A percentile compares a stretch with the other conserved stretches of the same genome.
Conservation (phyloP, 169 alveolate species). For the Eimeria falciformis region DNA sequence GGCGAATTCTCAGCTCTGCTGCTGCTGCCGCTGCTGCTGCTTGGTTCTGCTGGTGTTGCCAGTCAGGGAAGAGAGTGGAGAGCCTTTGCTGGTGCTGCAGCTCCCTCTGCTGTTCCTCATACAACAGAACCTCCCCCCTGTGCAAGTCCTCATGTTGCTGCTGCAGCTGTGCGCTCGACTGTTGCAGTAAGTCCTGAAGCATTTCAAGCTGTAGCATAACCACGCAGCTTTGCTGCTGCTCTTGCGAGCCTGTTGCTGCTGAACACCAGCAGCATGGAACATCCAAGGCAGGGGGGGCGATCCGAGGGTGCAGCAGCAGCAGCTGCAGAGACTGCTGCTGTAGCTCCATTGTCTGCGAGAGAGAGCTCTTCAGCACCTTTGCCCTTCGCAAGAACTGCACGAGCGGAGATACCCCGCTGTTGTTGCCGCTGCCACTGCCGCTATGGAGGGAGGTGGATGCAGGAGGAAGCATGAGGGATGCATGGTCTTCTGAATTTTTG, state of each 20-base stretch:
- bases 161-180: conserved; percentile 45
- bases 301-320: conserved; percentile 66
- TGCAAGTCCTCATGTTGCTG: conserved; percentile 25
- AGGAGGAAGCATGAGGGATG: neutral
- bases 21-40: conserved; percentile 52
- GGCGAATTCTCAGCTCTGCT: conserved; percentile 64
- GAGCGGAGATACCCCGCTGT: conserved; percentile 54
- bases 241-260: conserved; percentile 32
- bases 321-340: conserved; percentile 70
- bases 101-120: conserved; percentile 29
- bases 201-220: conserved; percentile 57
- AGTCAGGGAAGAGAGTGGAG: neutral
- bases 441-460: neutral
- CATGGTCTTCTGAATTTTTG: neutral
- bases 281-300: conserved; percentile 27
- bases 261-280: conserved; percentile 71
- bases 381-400: conserved; percentile 21
- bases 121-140: neutral
- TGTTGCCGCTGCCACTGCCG: conserved; percentile 40
- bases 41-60: conserved; percentile 63
- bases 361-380: conserved; percentile 14
- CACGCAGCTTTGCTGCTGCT: conserved; percentile 56
- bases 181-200: conserved; percentile 62
- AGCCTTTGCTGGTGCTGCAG: conserved; percentile 16
- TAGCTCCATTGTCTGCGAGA: conserved; percentile 46